Percentiles rank a stretch among this genome's conserved stretches.
phyloP scores from a whole-genome alignment of 2,329 filamentous ascomycete species.

The Colletotrichum musae region DNA sequence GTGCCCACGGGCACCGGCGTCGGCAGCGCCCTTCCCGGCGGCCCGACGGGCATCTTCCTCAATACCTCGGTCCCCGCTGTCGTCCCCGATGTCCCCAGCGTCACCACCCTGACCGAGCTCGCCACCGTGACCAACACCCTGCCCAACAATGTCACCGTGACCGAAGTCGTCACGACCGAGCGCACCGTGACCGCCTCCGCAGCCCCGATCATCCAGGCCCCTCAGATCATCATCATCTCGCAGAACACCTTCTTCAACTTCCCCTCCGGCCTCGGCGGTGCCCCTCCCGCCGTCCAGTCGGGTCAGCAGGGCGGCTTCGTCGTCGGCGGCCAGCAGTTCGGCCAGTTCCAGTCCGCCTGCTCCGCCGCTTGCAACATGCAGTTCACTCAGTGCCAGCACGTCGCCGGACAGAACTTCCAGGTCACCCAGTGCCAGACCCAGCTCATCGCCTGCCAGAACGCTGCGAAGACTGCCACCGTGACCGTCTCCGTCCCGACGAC shows the following conservation, averaged over 20 bases:
- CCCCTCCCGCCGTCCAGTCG: conserved; percentile 32
- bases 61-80: conserved; percentile 37
- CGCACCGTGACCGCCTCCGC: conserved; percentile 34
- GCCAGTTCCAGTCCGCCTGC: conserved; percentile 41
- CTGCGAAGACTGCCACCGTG: conserved; percentile 41
- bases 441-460: conserved; percentile 38
- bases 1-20: conserved; percentile 29
- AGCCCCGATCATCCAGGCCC: conserved; percentile 34
- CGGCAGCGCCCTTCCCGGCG: conserved; percentile 1
- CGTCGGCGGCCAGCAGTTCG: conserved; percentile 39
- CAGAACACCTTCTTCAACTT: conserved; percentile 42
- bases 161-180: conserved; percentile 38
- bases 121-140: conserved; percentile 29
- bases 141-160: conserved; percentile 35
- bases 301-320: conserved; percentile 41
- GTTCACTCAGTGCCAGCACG: conserved; percentile 40
- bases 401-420: conserved; percentile 40
- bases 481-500: conserved; percentile 40
- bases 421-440: conserved; percentile 43
- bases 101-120: conserved; percentile 34
- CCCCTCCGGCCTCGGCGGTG: conserved; percentile 41
- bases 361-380: conserved; percentile 41
- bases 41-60: conserved; percentile 34
- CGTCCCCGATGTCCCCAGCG: conserved; percentile 22
- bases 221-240: conserved; percentile 41